Base-by-base conservation (phyloP, 345 rosid species). In the Citrus inodora region DNA sequence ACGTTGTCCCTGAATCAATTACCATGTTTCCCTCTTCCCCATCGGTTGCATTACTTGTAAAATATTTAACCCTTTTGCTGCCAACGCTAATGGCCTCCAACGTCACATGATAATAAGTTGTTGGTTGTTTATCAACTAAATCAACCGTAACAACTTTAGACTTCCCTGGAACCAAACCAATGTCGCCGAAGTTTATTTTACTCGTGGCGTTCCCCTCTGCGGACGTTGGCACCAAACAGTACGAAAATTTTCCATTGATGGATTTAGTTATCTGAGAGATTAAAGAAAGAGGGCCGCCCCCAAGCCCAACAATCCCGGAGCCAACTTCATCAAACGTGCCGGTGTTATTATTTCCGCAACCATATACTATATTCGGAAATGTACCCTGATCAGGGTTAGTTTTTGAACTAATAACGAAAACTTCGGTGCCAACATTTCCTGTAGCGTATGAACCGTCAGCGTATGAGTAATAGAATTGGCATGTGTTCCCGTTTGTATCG, bases 261-360 rank as follows among this genome's bases (percentile, higher is more conserved):
- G 83, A 56, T 5, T 80, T 21, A 3, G 87, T 78, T 9, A 89
- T 24, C 48, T 92, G 97, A 2, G 89, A 81, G 17, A 87, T 24
- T 5, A 93, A 37, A 1, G 95, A 93, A 42, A 90, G 82, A 4
- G 87, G 70, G 25, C 93, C 91, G 1, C 91, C 87, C 2, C 94
- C 92, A 0, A 93, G 92, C 3, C 95, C 97, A 21, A 90, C 40
- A n/a, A 91, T 87, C 3, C 93, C 93, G 0, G 93, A 84, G 6
- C 93, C 94, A 2, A 28, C 37, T 38, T 81, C 79, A 27, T 88
- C 88, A n/a, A 85, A 89, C 0, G 71, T 66, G 28, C 93, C 90
- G 9, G 80, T 85, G 10, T 87, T 90, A 61, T 74, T 59, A 48
- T 80, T 81, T 9, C 93, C 91, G 51, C 95, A 93, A 7, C 97